Evolutionary conservation across 2,329 filamentous ascomycete genomes (phyloP).

Genomic region (Leptographium flavum): DNA sequence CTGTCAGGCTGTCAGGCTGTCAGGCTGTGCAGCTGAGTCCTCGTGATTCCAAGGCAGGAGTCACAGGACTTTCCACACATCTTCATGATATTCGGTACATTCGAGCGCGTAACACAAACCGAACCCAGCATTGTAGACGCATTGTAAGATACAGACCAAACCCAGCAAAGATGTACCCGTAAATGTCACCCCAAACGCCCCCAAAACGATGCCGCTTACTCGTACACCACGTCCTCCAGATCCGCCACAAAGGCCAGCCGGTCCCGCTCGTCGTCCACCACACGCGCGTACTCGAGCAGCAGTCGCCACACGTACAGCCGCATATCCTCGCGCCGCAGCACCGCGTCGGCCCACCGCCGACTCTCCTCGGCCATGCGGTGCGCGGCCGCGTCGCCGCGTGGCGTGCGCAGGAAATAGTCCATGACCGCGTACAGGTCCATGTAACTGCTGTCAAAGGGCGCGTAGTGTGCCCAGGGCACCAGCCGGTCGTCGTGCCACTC

Average conservation of each 20-base stretch:
- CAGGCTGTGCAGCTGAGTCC: too few species aligned
- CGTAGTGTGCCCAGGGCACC: constrained; percentile 57
- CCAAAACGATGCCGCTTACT: too few species aligned
- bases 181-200: too few species aligned
- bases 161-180: too few species aligned
- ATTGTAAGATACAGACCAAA: too few species aligned
- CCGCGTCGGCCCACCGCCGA: constrained; percentile 45
- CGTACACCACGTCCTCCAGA: too few species aligned
- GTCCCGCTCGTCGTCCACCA: constrained; percentile 30
- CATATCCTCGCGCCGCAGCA: constrained; percentile 52
- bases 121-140: too few species aligned
- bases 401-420: constrained; percentile 44
- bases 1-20: too few species aligned
- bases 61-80: too few species aligned
- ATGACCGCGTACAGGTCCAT: constrained; percentile 51
- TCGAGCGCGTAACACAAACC: too few species aligned
- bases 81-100: too few species aligned
- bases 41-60: too few species aligned
- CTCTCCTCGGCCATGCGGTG: constrained; percentile 44
- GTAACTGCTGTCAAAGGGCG: constrained; percentile 55
- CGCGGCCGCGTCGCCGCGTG: constrained; percentile 38
- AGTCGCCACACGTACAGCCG: constrained; percentile 49
- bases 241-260: constrained; percentile 30
- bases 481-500: constrained; percentile 65
- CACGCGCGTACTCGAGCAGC: constrained; percentile 40